Evolutionary conservation across 176 grass and related monocot genomes (phyloP).

Genomic region (Themeda triandra): DNA sequence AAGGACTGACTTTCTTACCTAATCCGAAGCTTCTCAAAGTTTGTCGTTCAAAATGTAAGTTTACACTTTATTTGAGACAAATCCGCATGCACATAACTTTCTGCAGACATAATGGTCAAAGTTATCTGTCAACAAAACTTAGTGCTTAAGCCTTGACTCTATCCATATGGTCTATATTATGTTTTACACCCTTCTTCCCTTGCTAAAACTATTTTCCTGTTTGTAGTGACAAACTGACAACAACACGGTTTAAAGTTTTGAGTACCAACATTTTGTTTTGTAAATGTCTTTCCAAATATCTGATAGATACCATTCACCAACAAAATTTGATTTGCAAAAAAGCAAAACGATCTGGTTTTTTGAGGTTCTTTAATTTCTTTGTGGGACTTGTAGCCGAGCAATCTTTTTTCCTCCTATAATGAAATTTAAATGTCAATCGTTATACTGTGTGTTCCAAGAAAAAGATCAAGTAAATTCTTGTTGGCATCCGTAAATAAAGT

Average conservation of each 20-base stretch:
- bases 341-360: not conserved
- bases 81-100: not conserved
- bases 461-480: not conserved
- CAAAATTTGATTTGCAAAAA: not conserved
- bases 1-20: not conserved
- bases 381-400: not conserved
- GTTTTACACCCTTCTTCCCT: no score
- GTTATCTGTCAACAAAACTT: not conserved
- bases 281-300: not conserved
- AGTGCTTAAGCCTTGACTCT: not conserved
- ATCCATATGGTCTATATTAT: not conserved
- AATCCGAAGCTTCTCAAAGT: slow-evolving; percentile 13
- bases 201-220: no score
- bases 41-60: not conserved
- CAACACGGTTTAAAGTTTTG: not conserved
- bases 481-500: not conserved
- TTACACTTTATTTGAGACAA: not conserved
- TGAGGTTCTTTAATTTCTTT: not conserved
- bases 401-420: not conserved
- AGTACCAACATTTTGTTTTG: no score
- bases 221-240: not conserved
- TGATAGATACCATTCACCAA: not conserved
- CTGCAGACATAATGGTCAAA: not conserved
- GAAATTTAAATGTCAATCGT: not conserved
- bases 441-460: not conserved